phyloP scores from a whole-genome alignment of 148 eudicot species.

The Cornus controversa region DNA sequence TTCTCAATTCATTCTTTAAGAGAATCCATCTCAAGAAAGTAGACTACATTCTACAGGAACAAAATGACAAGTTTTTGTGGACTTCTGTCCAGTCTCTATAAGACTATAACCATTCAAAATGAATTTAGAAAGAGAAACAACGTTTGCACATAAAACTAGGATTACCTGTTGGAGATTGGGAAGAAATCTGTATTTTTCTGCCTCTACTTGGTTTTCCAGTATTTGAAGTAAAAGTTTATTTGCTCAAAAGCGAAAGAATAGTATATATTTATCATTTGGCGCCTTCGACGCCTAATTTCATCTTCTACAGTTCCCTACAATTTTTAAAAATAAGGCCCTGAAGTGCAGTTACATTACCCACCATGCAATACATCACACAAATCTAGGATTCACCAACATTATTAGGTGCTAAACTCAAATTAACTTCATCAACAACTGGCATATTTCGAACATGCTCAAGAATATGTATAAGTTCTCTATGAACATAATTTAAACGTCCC shows the following conservation, averaged over 20 bases:
- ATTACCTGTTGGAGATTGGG: not conserved
- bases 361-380: constrained; percentile 2
- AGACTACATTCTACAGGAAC: constrained; percentile 3
- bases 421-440: constrained; percentile 32
- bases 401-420: constrained; percentile 24
- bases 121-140: not conserved
- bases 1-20: not conserved
- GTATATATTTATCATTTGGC: constrained; percentile 4
- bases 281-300: constrained; percentile 4
- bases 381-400: constrained; percentile 26
- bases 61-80: not conserved
- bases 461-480: constrained; percentile 42
- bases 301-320: not conserved
- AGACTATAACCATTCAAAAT: not conserved
- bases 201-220: not conserved
- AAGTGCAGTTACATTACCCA: constrained; percentile 1
- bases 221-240: constrained; percentile 9
- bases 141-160: not conserved
- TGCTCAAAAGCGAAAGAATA: not conserved
- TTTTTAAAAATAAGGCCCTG: not conserved
- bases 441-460: constrained; percentile 46
- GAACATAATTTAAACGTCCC: constrained; percentile 47
- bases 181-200: constrained; percentile 3
- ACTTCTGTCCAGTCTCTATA: not conserved
- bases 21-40: not conserved